Conservation (phyloP, 2,329 filamentous ascomycete species). For the Ciborinia camelliae region DNA sequence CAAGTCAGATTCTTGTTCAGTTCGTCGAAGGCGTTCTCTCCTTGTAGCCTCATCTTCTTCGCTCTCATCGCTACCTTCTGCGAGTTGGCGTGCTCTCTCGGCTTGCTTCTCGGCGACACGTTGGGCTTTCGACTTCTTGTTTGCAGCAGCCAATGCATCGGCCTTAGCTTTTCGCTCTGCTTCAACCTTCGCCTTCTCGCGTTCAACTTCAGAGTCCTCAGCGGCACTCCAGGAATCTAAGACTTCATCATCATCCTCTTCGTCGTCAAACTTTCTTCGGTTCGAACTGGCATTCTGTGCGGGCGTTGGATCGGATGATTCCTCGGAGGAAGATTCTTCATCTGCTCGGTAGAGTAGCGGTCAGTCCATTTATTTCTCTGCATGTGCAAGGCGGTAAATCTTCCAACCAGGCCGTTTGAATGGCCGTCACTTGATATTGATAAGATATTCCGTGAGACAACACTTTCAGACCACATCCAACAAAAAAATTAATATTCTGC, state of each 20-base stretch:
- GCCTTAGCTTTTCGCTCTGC: slow-evolving; percentile 84
- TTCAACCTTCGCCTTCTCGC: slow-evolving; percentile 88
- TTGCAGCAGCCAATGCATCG: slow-evolving; percentile 80
- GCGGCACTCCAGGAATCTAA: slow-evolving; percentile 96
- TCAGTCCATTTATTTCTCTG: slow-evolving; percentile 31
- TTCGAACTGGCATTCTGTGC: slow-evolving; percentile 32
- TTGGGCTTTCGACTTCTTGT: slow-evolving; percentile 85
- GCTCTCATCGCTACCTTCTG: slow-evolving; percentile 55
- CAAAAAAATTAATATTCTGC: slow-evolving; percentile 22
- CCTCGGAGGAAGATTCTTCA: slow-evolving; percentile 32
- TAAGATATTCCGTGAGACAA: neutral
- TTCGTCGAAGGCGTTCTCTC: slow-evolving; percentile 70
- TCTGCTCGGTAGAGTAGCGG: slow-evolving; percentile 35
- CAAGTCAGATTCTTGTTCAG: slow-evolving; percentile 85
- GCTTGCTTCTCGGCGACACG: slow-evolving; percentile 78
- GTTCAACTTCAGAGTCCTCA: slow-evolving; percentile 94
- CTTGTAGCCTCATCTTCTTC: slow-evolving; percentile 69
- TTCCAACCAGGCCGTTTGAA: slow-evolving; percentile 20
- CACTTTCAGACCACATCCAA: neutral
- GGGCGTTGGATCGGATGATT: slow-evolving; percentile 50
- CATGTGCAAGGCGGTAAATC: slow-evolving; percentile 24
- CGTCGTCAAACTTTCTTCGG: slow-evolving; percentile 78
- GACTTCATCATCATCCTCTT: slow-evolving; percentile 73
- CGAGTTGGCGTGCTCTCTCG: slow-evolving; percentile 51
- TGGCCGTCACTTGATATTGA: slow-evolving; percentile 7